A percentile compares a stretch with the other conserved stretches of the same genome.
phyloP scores from a whole-genome alignment of 306 rosid species.

The Rosa lucieae region DNA sequence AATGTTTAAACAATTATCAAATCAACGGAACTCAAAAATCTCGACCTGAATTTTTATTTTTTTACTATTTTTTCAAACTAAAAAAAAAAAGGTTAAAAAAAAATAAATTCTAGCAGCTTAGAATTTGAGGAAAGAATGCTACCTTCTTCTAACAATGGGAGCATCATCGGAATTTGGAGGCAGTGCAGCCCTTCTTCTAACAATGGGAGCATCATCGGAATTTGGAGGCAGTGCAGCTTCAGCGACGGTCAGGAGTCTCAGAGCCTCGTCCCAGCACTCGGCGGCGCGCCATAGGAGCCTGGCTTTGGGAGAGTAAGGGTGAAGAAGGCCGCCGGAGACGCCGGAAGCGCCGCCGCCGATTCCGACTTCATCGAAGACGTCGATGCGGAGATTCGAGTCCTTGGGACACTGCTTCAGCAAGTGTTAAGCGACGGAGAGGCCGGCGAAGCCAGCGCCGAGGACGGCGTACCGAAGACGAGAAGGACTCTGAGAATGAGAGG shows the following conservation, averaged over 20 bases:
- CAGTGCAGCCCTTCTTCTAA: constrained; percentile 73
- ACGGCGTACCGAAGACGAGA: constrained; percentile 57
- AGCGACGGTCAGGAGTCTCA: constrained; percentile 67
- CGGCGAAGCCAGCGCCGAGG: constrained; percentile 98
- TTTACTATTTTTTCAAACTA: no score
- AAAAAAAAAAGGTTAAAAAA: no score
- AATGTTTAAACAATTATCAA: background rate
- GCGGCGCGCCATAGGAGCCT: constrained; percentile 82
- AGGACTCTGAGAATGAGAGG: background rate
- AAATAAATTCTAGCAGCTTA: background rate
- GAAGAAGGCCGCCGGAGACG: constrained; percentile 86
- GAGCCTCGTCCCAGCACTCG: constrained; percentile 82
- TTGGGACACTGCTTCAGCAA: constrained; percentile 65
- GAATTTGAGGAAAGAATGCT: background rate
- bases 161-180: no score
- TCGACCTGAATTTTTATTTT: background rate
- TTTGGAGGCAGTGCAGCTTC: constrained; percentile 52
- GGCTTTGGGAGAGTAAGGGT: constrained; percentile 93
- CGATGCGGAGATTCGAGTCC: constrained; percentile 55
- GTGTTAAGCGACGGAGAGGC: constrained; percentile 86
- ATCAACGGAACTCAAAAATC: background rate
- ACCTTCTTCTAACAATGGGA: constrained; percentile 62
- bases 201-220: constrained; percentile 8
- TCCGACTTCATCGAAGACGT: constrained; percentile 80
- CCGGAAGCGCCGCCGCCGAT: constrained; percentile 96